Evolutionary conservation across 1,139 yeast genomes (phyloP).

Genomic region (Ogataea hybrid): DNA sequence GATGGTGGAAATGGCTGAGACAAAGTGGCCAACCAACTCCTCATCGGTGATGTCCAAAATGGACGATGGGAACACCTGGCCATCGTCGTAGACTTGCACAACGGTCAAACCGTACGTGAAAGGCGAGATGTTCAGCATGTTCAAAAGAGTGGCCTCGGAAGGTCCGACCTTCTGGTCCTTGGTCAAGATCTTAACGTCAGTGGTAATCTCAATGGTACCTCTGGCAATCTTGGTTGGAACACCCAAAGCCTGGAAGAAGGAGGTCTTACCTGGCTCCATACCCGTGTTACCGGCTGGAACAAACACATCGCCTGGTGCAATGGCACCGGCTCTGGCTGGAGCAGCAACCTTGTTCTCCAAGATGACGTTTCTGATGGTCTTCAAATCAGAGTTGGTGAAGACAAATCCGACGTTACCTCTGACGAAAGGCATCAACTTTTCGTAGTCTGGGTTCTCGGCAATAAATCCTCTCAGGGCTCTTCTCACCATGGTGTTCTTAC

Average conservation of each 20-base stretch:
- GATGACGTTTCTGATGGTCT: slow-evolving; percentile 84
- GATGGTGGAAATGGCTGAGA: slow-evolving; percentile 88
- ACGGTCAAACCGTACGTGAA: slow-evolving; percentile 98
- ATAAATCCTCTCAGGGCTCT: slow-evolving; percentile 98
- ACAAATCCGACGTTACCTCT: slow-evolving; percentile 99
- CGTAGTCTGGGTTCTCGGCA: slow-evolving; percentile 91
- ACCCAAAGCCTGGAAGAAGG: slow-evolving; percentile 99
- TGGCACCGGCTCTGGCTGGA: slow-evolving; percentile 99
- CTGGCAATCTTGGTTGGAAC: slow-evolving; percentile 99
- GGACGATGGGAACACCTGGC: slow-evolving; percentile 95
- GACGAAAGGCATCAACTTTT: slow-evolving; percentile 91
- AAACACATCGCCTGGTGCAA: slow-evolving; percentile 97
- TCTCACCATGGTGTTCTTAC: slow-evolving; percentile 99
- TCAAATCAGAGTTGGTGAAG: slow-evolving; percentile 96
- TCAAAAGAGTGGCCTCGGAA: slow-evolving; percentile 97
- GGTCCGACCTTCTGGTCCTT: slow-evolving; percentile 93
- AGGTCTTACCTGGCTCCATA: slow-evolving; percentile 99
- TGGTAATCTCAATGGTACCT: slow-evolving; percentile 99
- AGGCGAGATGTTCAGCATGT: slow-evolving; percentile 99
- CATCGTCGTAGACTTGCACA: slow-evolving; percentile 96
- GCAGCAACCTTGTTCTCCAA: slow-evolving; percentile 97
- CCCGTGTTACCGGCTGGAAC: slow-evolving; percentile 99
- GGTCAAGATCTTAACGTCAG: slow-evolving; percentile 93
- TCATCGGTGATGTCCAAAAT: slow-evolving; percentile 99
- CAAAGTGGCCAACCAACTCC: slow-evolving; percentile 89